phyloP scores from a whole-genome alignment of 2,329 filamentous ascomycete species.

The Pyricularia grisea region DNA sequence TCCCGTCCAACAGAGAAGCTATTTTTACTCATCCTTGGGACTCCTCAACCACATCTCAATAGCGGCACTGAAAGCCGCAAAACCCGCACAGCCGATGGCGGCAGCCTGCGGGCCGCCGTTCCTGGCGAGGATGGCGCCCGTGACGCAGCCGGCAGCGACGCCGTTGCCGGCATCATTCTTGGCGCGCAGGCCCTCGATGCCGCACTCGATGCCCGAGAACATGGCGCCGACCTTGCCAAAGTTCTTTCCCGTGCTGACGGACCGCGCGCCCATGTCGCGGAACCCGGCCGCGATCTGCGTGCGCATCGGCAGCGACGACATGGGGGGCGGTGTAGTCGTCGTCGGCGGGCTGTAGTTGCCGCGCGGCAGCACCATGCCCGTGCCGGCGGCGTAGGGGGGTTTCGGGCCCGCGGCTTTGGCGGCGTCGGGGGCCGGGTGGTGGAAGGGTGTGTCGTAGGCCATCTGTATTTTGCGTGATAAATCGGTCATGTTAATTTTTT shows the following conservation, averaged over 20 bases:
- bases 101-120: constrained; percentile 86
- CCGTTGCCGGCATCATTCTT: constrained; percentile 93
- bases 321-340: constrained; percentile 13
- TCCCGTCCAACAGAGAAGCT: constrained; percentile 4
- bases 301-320: constrained; percentile 62
- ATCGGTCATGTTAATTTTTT: not conserved
- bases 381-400: constrained; percentile 1
- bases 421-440: constrained; percentile 24
- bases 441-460: constrained; percentile 93
- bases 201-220: constrained; percentile 90
- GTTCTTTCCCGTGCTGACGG: constrained; percentile 79
- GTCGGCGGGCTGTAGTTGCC: constrained; percentile 1
- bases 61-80: constrained; percentile 84
- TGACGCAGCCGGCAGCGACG: constrained; percentile 79
- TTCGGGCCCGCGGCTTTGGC: not conserved
- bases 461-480: constrained; percentile 47
- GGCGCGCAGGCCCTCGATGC: constrained; percentile 82
- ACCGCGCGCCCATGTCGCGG: constrained; percentile 87
- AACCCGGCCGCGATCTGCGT: constrained; percentile 81
- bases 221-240: constrained; percentile 90
- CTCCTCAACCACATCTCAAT: constrained; percentile 89
- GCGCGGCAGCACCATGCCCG: not conserved
- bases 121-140: constrained; percentile 78
- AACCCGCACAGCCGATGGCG: constrained; percentile 79
- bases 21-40: constrained; percentile 40